Evolutionary conservation across 108 stramenopile genomes (phyloP), one percentile per base, ranked within the genome.

Genomic region (Nannochloropsis oceanica): DNA sequence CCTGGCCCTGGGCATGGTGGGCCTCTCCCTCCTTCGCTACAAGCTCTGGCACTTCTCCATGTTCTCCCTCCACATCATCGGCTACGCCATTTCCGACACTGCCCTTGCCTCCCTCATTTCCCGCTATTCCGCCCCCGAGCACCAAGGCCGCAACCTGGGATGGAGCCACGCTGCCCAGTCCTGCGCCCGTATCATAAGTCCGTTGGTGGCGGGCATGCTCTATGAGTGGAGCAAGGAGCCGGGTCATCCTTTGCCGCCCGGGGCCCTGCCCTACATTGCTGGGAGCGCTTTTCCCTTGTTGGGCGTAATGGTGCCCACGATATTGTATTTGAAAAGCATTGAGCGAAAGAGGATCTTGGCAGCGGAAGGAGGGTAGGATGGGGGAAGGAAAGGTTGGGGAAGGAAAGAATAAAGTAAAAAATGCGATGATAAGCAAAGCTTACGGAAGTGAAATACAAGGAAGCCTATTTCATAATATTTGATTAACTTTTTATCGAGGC

Each of bases 11-110:
- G 90, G 90, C 27, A 91, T 91, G 90, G 82, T 91, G n/a, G 90
- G 90, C 24, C 44, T 91, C 3, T 86, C 89, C 26, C 83, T 90
- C 43, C 73, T 87, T 46, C 73, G 90, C 27, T 26, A 84, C 42
- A 82, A 87, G n/a, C 44, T 34, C 9, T 22, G 87, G 12, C 90
- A 90, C 43, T 90, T 90, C 44, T 43, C 84, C 79, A 86, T 89
- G 82, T 84, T 89, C 80, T 80, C 83, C 0, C 79, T 88, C 24
- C 89, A 90, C 81, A 89, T 90, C 84, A 42, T 90, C 43, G 90
- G 90, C 25, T 90, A 90, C 73, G 87, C 90, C 26, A 83, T 90
- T 42, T 89, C 90, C 24, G 90, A 90, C 86, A 90, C 90, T 24
- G 87, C 90, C 0, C 86, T 90, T 13, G 89, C 86, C 20, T 84